These are phyloP conservation scores for Vitis hybrid DNA, from an alignment of 177 flowering plant species.

Conservation along the genomic window DNA sequence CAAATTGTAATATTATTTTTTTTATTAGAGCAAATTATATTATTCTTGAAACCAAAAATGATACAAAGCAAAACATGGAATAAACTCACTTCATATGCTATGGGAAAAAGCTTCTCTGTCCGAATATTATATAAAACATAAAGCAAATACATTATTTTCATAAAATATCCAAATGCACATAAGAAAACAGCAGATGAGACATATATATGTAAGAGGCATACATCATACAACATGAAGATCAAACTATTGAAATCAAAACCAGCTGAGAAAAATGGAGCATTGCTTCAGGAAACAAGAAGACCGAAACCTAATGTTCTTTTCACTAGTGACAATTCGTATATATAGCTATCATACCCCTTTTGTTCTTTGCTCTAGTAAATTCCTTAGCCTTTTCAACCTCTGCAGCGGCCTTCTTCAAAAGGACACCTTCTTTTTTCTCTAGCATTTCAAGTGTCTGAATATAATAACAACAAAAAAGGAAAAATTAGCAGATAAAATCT, in stretches of 20 bases:
- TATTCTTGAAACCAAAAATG: no score
- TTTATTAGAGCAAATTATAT: no score
- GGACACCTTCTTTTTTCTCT: constrained; percentile 80
- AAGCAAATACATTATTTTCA: background rate
- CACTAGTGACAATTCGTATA: no score
- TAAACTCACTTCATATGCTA: no score
- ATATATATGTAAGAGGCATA: background rate
- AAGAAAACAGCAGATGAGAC: background rate
- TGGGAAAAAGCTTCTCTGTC: no score
- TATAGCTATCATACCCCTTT: constrained; percentile 49
- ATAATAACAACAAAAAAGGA: no score
- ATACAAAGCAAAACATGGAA: no score
- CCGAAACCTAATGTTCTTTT: background rate
- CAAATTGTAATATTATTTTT: no score
- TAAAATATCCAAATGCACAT: background rate
- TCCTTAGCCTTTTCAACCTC: constrained; percentile 82
- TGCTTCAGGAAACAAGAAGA: no score
- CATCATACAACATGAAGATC: background rate
- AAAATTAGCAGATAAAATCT: no score
- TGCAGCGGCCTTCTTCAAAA: constrained; percentile 55
- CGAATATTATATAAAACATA: background rate
- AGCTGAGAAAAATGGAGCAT: background rate
- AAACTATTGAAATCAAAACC: background rate
- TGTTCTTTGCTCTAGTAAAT: constrained; percentile 70
- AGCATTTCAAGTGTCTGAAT: constrained; percentile 79